phyloP scores from a whole-genome alignment of 192 early-diverging fungal species.

The Coemansia asiatica region DNA sequence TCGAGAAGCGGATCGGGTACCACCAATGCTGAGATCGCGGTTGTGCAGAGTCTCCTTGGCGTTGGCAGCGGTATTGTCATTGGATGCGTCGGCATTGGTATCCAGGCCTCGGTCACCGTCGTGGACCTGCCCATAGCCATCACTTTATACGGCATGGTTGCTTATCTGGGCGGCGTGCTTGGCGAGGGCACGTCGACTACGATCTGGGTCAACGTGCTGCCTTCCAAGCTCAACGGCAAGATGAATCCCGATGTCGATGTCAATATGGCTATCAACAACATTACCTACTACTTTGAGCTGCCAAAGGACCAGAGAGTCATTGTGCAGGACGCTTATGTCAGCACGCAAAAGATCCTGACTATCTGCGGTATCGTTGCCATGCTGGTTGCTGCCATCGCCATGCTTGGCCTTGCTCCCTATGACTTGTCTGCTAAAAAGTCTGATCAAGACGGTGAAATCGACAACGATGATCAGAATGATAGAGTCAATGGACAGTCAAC shows the following conservation, averaged over 20 bases:
- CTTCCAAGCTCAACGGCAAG: conserved; percentile 24
- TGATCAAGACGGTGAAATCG: background rate
- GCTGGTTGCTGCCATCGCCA: conserved; percentile 36
- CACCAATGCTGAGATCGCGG: conserved; percentile 44
- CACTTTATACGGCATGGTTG: conserved; percentile 49
- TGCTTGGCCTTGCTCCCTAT: conserved; percentile 45
- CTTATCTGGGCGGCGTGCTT: conserved; percentile 46
- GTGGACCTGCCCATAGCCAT: conserved; percentile 49
- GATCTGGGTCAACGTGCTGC: conserved; percentile 50
- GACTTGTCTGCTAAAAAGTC: conserved; percentile 14
- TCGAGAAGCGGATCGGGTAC: conserved; percentile 26
- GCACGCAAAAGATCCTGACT: conserved; percentile 43
- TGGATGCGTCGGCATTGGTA: conserved; percentile 46
- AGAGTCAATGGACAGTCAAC: no score
- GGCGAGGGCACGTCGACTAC: conserved; percentile 49
- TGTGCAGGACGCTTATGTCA: conserved; percentile 41
- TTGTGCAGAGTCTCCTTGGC: conserved; percentile 38
- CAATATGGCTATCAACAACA: conserved; percentile 43
- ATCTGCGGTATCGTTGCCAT: conserved; percentile 51
- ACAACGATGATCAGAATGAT: no score
- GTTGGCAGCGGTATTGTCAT: conserved; percentile 46
- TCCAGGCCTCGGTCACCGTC: conserved; percentile 35
- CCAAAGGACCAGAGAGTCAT: conserved; percentile 48
- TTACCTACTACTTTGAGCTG: conserved; percentile 48
- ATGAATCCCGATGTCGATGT: conserved; percentile 31